Base-by-base conservation (phyloP, 306 rosid genomes). In the Inga oerstediana region DNA sequence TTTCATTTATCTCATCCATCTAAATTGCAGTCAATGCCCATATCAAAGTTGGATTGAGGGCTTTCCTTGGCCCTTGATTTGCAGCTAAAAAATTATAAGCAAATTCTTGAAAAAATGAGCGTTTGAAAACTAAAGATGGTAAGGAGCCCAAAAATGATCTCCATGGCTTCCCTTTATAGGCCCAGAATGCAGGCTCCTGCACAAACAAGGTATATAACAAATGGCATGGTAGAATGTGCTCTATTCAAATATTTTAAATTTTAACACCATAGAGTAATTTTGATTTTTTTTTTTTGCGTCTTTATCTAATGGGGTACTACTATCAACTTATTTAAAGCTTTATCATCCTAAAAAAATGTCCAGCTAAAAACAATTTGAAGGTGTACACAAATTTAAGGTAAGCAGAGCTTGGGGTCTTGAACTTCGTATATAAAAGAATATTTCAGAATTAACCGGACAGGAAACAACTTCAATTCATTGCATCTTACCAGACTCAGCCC, bases 401-500 rank as follows among this genome's bases (percentile, higher is more conserved):
- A 16, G 35, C 24, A 35, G 11, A 16, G 44, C 12, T 16, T 15
- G 72, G n/a, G 32, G 9, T 20, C 13, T 9, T 8, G 22, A n/a
- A 58, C 32, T 8, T n/a, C 5, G 2, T 9, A 58, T 17, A 11
- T 11, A 66, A 3, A 35, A 49, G 15, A 41, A 49, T 79, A 74
- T 34, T 66, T n/a, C 24, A 79, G 66, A 49, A 9, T 15, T 49
- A 19, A 58, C n/a, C 13, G 19, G 17, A 45, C 75, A 34, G 30
- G 30, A 51, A 80, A 76, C 51, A 37, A 61, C 44, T 30, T 79
- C 30, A 75, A 16, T 77, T 45, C 41, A 13, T n/a, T 43, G 24
- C 66, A 10, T 54, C 80, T 43, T 16, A 51, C 34, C 72, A 34
- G 65, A 74, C n/a, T 74, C 76, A 48, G 34, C 39, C 68, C 68